phyloP scores from a whole-genome alignment of 139 green algal genomes.

The Chlorella sp. region DNA sequence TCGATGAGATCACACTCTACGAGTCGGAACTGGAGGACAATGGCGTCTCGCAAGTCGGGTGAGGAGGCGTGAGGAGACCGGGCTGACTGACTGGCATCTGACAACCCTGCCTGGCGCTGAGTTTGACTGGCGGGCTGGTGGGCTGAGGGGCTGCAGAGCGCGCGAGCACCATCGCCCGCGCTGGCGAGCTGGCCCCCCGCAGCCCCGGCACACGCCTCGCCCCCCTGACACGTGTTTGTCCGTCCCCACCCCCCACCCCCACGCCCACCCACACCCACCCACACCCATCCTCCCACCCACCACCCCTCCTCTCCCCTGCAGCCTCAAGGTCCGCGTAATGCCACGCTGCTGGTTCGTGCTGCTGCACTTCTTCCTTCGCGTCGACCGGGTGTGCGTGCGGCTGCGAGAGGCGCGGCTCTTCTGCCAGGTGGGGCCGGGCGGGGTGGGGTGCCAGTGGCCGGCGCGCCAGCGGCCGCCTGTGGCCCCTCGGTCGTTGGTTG shows the following conservation, averaged over 20 bases:
- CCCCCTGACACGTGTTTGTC: not conserved
- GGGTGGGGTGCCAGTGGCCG: too few species aligned
- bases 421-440: slow-evolving; percentile 45
- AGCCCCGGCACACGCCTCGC: not conserved
- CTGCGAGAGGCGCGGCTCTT: slow-evolving; percentile 81
- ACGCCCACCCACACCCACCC: not conserved
- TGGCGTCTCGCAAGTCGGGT: slow-evolving; percentile 67
- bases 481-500: not conserved
- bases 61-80: slow-evolving; percentile 44
- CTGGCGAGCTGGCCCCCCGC: not conserved
- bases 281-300: not conserved
- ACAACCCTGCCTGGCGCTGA: not conserved
- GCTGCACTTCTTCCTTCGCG: slow-evolving; percentile 82
- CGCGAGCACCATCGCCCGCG: not conserved
- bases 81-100: not conserved
- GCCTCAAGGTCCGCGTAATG: slow-evolving; percentile 64
- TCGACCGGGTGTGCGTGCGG: slow-evolving; percentile 81
- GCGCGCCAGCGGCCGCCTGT: not conserved
- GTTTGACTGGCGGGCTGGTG: too few species aligned
- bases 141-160: not conserved
- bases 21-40: slow-evolving; percentile 95
- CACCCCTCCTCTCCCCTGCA: not conserved
- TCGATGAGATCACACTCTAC: slow-evolving; percentile 82
- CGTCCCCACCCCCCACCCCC: not conserved
- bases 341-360: slow-evolving; percentile 90